Evolutionary conservation across 257 asterid genomes (phyloP).

Genomic region (Lycium barbarum): DNA sequence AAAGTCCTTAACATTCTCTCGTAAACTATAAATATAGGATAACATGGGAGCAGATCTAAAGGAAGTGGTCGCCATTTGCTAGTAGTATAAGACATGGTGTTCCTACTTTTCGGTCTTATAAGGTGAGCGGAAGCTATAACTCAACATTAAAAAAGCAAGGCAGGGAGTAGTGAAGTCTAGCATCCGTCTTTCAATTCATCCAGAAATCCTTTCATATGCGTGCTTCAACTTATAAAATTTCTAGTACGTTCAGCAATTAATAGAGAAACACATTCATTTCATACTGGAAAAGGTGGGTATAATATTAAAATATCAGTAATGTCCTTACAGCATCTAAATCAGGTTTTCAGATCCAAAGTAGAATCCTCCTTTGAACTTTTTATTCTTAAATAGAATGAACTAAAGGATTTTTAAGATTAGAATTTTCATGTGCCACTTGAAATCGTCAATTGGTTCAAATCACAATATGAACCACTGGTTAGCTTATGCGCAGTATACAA

Average conservation of each 20-base stretch:
- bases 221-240: background rate
- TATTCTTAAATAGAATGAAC: background rate
- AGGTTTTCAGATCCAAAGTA: background rate
- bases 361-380: background rate
- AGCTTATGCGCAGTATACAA: background rate
- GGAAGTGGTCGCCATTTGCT: background rate
- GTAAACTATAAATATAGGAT: background rate
- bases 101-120: background rate
- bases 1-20: background rate
- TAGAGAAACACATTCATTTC: background rate
- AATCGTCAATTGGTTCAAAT: background rate
- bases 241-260: background rate
- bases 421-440: background rate
- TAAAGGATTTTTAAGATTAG: background rate
- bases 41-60: background rate
- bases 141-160: background rate
- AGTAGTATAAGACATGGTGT: background rate
- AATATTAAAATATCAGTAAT: background rate
- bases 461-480: background rate
- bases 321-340: background rate
- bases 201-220: background rate
- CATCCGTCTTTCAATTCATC: background rate
- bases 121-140: background rate
- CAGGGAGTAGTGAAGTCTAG: background rate
- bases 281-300: background rate